A percentile compares a stretch with the other conserved stretches of the same genome.
Evolutionary conservation across 345 rosid genomes (phyloP).

Genomic region (Salix arbutifolia): DNA sequence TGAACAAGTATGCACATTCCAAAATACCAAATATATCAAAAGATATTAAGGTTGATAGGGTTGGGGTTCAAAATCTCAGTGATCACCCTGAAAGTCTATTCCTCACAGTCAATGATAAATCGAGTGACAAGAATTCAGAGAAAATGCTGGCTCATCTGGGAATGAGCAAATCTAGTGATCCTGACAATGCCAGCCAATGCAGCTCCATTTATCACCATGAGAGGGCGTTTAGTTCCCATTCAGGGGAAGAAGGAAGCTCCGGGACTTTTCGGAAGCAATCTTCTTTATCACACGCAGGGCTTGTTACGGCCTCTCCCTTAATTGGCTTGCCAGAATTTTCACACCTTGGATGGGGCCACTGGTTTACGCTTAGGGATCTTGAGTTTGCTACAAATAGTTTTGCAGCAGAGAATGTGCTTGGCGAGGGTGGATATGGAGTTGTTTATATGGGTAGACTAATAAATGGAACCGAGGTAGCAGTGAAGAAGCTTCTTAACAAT

Average conservation of each 20-base stretch:
- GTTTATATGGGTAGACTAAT: conserved; percentile 80
- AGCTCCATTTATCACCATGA: conserved; percentile 66
- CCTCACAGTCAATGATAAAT: conserved; percentile 49
- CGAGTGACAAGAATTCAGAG: conserved; percentile 45
- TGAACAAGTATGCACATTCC: conserved; percentile 46
- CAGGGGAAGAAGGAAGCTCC: conserved; percentile 90
- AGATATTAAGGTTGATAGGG: conserved; percentile 83
- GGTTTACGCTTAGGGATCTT: conserved; percentile 98
- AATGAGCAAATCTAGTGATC: conserved; percentile 71
- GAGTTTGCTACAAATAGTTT: conserved; percentile 77
- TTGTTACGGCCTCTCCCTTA: conserved; percentile 77
- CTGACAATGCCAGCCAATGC: conserved; percentile 70
- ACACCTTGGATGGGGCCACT: conserved; percentile 99
- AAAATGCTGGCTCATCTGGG: conserved; percentile 53
- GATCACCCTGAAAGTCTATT: conserved; percentile 47
- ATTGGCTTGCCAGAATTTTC: conserved; percentile 89
- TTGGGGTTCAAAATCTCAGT: conserved; percentile 44
- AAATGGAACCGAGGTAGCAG: conserved; percentile 93
- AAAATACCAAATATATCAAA: conserved; percentile 78
- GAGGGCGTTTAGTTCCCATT: conserved; percentile 65
- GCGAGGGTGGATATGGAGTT: conserved; percentile 98
- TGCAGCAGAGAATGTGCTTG: conserved; percentile 72
- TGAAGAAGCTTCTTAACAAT: conserved; percentile 93
- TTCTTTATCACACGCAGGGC: conserved; percentile 48
- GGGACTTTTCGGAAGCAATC: conserved; percentile 50